Percentiles rank a stretch among this genome's conserved stretches.
Conservation (phyloP, 2,329 filamentous ascomycete genomes). For the Seiridium unicorne region DNA sequence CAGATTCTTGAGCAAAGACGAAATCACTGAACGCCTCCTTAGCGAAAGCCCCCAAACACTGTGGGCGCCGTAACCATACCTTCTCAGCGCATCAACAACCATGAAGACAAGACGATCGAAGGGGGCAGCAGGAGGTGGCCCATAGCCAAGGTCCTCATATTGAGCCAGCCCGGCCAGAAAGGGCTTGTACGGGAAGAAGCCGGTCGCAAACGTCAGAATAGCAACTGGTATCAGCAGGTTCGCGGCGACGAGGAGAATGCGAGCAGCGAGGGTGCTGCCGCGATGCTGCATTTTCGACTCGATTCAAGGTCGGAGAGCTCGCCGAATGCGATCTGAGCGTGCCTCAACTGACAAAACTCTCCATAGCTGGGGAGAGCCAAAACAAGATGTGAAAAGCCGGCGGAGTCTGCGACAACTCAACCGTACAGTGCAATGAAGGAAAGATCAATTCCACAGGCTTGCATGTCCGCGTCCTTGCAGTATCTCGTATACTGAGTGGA, state of each 20-base stretch:
- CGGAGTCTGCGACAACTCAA: too few species aligned
- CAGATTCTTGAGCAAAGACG: slow-evolving; percentile 78
- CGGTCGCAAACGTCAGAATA: slow-evolving; percentile 75
- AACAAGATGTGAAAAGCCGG: too few species aligned
- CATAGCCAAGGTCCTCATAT: slow-evolving; percentile 57
- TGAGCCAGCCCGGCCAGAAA: slow-evolving; percentile 81
- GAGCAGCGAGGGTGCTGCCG: slow-evolving; percentile 25
- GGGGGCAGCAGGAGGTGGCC: slow-evolving; percentile 58
- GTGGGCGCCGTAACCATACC: slow-evolving; percentile 50
- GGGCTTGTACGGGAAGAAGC: slow-evolving; percentile 98
- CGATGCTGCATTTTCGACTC: slow-evolving; percentile 10
- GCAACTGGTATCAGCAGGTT: slow-evolving; percentile 78
- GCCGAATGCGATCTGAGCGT: background rate
- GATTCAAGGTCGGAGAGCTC: background rate
- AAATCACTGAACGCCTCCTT: slow-evolving; percentile 69
- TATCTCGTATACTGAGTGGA: background rate
- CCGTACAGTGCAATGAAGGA: too few species aligned
- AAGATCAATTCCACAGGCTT: too few species aligned
- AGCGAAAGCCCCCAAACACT: background rate
- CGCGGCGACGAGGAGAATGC: slow-evolving; percentile 57
- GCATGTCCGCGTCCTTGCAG: too few species aligned
- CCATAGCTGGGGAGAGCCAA: background rate
- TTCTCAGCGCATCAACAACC: slow-evolving; percentile 93
- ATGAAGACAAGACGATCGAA: slow-evolving; percentile 95
- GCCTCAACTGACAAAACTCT: background rate